Evolutionary conservation across 192 early-diverging fungal genomes (phyloP).

Genomic region (Coemansia sp.): DNA sequence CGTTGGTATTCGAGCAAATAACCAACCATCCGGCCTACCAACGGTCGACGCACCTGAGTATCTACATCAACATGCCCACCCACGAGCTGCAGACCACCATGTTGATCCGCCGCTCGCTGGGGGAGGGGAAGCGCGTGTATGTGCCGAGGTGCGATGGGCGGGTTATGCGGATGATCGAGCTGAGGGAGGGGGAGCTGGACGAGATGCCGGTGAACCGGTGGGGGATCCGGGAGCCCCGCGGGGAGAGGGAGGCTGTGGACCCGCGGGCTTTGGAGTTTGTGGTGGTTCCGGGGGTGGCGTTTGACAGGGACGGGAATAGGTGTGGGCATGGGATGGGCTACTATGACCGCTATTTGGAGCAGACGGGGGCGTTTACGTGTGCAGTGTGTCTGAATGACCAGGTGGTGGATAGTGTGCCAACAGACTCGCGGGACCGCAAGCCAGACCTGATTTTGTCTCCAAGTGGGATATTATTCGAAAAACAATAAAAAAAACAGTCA

Average conservation of each 20-base stretch:
- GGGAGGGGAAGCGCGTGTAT: constrained; percentile 33
- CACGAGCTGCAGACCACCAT: constrained; percentile 29
- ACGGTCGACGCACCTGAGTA: constrained; percentile 24
- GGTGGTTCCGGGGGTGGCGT: constrained; percentile 44
- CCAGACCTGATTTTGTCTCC: constrained; percentile 34
- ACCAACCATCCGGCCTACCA: constrained; percentile 5
- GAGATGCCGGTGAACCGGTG: constrained; percentile 12
- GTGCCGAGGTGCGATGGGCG: constrained; percentile 24
- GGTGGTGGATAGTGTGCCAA: constrained; percentile 26
- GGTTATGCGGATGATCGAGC: constrained; percentile 35
- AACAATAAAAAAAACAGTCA: background rate
- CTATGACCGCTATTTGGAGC: constrained; percentile 37
- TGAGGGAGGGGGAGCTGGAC: constrained; percentile 7
- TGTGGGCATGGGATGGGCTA: constrained; percentile 50
- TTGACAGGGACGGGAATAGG: constrained; percentile 23
- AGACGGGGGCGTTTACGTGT: constrained; percentile 13
- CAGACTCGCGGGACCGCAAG: constrained; percentile 15
- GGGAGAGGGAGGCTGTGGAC: constrained; percentile 10
- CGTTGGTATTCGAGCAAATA: constrained; percentile 4
- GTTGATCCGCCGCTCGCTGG: constrained; percentile 11
- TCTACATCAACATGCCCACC: constrained; percentile 35
- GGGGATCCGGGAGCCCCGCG: constrained; percentile 39
- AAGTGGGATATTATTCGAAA: constrained; percentile 10
- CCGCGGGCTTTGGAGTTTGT: constrained; percentile 30
- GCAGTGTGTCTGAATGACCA: constrained; percentile 40